Percentiles rank a stretch among this genome's conserved stretches.
Conservation (phyloP, 768 basidiomycete species). For the Xerocomus spinulosus region DNA sequence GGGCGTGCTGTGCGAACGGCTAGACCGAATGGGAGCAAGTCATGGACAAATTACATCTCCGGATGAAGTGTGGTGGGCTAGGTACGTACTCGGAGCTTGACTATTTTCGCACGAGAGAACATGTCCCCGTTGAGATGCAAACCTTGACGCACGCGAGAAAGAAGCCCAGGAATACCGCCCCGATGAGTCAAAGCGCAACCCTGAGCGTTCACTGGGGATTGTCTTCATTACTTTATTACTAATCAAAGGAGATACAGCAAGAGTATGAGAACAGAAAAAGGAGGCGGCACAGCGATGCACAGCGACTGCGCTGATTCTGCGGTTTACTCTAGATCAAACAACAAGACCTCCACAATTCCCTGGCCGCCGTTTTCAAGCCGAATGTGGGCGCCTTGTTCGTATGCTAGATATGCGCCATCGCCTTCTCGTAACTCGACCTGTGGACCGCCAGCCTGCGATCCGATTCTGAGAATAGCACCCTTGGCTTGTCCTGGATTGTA, state of each 20-base stretch:
- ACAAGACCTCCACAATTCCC: conserved; percentile 62
- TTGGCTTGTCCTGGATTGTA: conserved; percentile 57
- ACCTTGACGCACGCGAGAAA: conserved; percentile 1
- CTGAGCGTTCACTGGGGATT: too few relatives aligned
- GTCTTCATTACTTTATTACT: too few relatives aligned
- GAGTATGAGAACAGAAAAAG: too few relatives aligned
- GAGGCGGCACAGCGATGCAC: neutral
- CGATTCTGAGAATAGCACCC: conserved; percentile 58
- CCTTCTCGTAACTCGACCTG: conserved; percentile 71
- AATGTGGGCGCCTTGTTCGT: conserved; percentile 33
- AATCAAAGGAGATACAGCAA: too few relatives aligned
- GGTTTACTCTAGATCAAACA: conserved; percentile 76
- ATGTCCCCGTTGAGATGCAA: neutral
- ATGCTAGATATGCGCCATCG: conserved; percentile 75
- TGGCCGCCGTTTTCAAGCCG: conserved; percentile 63
- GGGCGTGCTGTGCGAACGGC: neutral
- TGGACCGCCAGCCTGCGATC: conserved; percentile 34
- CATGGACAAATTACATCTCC: neutral
- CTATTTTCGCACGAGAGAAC: neutral
- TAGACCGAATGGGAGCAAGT: neutral
- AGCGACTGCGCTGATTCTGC: neutral
- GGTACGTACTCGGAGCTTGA: neutral
- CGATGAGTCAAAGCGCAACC: neutral
- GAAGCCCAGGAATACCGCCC: neutral
- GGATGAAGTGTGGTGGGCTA: neutral